Base-by-base conservation (phyloP, 116 monocot species). In the Posidonia oceanica region DNA sequence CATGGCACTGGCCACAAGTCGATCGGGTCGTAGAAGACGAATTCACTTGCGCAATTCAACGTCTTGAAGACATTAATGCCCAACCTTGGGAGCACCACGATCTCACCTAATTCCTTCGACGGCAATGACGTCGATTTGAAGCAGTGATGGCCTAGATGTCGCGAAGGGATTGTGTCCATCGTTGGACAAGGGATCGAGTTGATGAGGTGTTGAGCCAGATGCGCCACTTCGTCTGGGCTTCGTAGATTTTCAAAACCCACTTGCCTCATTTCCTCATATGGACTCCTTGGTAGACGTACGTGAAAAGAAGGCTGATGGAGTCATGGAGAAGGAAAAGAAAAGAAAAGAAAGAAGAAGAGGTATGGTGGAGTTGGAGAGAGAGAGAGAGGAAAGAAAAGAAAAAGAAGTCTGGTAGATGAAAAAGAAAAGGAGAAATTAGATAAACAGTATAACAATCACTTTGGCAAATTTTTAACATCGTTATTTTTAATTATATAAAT, bases 241-340 rank as follows among this genome's bases (percentile, higher is more conserved):
- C 88, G 11, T 88, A 64, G 73, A 88, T 88, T 75, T 92, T 88
- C 14, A 86, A 88, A 59, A 92, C 92, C 88, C 92, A 92, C 71
- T 88, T 88, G 11, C 90, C 90, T 84, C 90, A 91, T 4, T 61
- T 74, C 66, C 87, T 66, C 87, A 83, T 87, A 36, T 84, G 59
- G 39, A 87, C 87, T 2, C 87, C 87, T 11, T 84, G 73, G 79
- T 87, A 87, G 22, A 64, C 55, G 14, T 79, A 81, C 1, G 1
- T 0, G 29, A 29, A 29, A 29, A 29, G 1, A 29, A 29, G 29
- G 29, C 1, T 29, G 29, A 29, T 29, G 29, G 29, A 29, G 29
- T 29, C 29, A 29, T 29, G 29, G 29, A 29, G 29, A 29, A 29
- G 29, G 29, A 1, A 29, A 29, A 29, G 29, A 1, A 29, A 29